A percentile compares a stretch with the other conserved stretches of the same genome.
Evolutionary conservation across 192 early-diverging fungal genomes (phyloP).

Genomic region (Spizellomyces sp.): DNA sequence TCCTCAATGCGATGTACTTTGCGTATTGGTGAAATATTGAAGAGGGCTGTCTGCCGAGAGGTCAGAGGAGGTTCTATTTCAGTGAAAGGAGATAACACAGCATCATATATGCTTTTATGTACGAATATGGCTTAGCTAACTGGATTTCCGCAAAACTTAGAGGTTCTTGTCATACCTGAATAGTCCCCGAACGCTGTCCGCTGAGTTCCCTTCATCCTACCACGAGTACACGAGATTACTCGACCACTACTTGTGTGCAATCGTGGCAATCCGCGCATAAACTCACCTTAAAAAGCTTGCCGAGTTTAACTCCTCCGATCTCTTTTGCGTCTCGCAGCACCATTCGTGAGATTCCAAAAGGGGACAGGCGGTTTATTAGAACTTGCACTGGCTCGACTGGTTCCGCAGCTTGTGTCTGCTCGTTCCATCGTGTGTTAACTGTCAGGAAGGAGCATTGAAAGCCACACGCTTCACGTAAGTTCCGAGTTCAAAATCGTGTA

Average conservation of each 20-base stretch:
- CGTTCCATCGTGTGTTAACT: conserved; percentile 25
- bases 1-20: conserved; percentile 2
- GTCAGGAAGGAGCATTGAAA: background rate
- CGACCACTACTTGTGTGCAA: too few species aligned
- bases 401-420: background rate
- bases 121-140: too few species aligned
- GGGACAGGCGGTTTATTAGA: conserved; percentile 13
- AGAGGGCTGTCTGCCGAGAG: conserved; percentile 16
- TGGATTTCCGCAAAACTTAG: too few species aligned
- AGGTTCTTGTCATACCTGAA: conserved; percentile 11
- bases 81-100: conserved; percentile 10
- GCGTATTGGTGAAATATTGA: conserved; percentile 25
- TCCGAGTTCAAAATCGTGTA: background rate
- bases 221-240: too few species aligned
- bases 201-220: conserved; percentile 2
- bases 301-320: conserved; percentile 16
- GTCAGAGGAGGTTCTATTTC: conserved; percentile 10
- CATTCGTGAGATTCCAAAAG: conserved; percentile 20
- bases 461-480: background rate
- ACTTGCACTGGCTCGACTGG: background rate
- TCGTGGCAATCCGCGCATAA: too few species aligned
- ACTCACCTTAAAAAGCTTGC: conserved; percentile 25
- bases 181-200: background rate
- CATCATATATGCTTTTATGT: background rate
- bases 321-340: conserved; percentile 13